Evolutionary conservation across 2,329 filamentous ascomycete species (phyloP).

Genomic region (Colletotrichum zoysiae): DNA sequence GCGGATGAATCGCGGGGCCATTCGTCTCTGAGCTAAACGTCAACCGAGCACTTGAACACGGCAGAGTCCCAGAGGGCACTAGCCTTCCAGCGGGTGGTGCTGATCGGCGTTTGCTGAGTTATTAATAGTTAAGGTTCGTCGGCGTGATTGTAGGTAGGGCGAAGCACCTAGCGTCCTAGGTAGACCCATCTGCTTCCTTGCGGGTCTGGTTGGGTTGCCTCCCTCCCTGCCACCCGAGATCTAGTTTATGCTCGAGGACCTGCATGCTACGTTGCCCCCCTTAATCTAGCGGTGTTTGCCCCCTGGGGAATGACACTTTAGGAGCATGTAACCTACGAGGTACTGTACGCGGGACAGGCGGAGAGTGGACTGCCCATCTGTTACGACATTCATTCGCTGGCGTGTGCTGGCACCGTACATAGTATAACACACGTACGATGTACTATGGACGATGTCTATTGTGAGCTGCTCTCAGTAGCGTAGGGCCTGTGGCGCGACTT

Average conservation of each 20-base stretch:
- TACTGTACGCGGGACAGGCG: too few relatives aligned
- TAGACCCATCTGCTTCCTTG: conserved; percentile 1
- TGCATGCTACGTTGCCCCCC: conserved; percentile 34
- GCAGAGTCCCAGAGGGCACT: too few relatives aligned
- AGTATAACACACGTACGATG: background rate
- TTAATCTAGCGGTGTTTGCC: conserved; percentile 12
- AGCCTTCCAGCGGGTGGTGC: conserved; percentile 1
- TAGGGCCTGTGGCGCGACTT: conserved; percentile 10
- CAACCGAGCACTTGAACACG: conserved; percentile 10
- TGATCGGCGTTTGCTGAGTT: background rate
- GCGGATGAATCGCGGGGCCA: conserved; percentile 5
- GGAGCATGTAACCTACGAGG: too few relatives aligned
- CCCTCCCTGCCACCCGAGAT: too few relatives aligned
- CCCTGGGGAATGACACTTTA: background rate
- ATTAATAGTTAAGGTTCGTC: conserved; percentile 31
- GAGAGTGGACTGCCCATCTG: background rate
- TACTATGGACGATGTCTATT: too few relatives aligned
- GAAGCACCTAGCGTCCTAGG: background rate
- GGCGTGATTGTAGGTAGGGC: conserved; percentile 6
- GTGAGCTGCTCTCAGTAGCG: background rate
- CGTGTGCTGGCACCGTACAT: background rate
- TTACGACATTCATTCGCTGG: background rate
- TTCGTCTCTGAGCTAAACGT: conserved; percentile 18
- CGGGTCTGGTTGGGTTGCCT: too few relatives aligned
- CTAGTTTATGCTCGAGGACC: too few relatives aligned